A percentile compares a stretch with the other conserved stretches of the same genome.
phyloP scores from a whole-genome alignment of 1,284 basidiomycete species.

The Agroathelia rolfsii region DNA sequence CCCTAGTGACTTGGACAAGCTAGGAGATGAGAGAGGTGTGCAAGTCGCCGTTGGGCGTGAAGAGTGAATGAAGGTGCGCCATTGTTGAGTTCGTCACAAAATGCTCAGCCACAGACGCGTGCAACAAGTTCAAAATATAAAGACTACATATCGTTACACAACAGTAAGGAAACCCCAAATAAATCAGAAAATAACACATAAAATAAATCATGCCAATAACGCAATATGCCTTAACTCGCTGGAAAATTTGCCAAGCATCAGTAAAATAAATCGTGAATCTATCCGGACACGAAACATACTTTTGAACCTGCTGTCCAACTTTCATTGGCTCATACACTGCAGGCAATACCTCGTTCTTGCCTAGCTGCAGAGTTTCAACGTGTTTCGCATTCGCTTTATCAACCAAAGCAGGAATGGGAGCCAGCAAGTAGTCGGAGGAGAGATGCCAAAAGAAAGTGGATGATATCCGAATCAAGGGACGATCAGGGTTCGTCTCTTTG shows the following conservation, averaged over 20 bases:
- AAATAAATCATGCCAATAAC: constrained; percentile 46
- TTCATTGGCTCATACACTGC: constrained; percentile 64
- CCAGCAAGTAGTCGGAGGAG: constrained; percentile 72
- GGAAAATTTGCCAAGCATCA: constrained; percentile 9
- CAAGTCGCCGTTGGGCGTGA: too few relatives aligned
- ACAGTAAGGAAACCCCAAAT: too few relatives aligned
- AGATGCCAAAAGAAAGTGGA: constrained; percentile 94
- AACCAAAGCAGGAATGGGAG: constrained; percentile 51
- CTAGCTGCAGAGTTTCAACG: constrained; percentile 30
- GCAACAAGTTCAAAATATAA: too few relatives aligned
- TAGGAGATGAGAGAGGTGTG: too few relatives aligned
- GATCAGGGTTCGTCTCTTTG: constrained; percentile 46
- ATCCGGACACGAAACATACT: constrained; percentile 35
- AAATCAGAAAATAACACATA: constrained; percentile 12
- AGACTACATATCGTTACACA: too few relatives aligned
- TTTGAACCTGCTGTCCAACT: constrained; percentile 78
- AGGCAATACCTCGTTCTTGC: constrained; percentile 34
- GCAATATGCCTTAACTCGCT: constrained; percentile 81
- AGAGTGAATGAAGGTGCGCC: too few relatives aligned
- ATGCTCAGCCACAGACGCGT: too few relatives aligned
- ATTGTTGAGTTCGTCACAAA: too few relatives aligned
- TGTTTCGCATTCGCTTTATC: too few relatives aligned
- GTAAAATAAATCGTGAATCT: constrained; percentile 1
- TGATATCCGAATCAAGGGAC: constrained; percentile 85
- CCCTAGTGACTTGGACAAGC: too few relatives aligned